A percentile compares a stretch with the other conserved stretches of the same genome.
Conservation (phyloP, 306 rosid species). For the Vigna mungo region DNA sequence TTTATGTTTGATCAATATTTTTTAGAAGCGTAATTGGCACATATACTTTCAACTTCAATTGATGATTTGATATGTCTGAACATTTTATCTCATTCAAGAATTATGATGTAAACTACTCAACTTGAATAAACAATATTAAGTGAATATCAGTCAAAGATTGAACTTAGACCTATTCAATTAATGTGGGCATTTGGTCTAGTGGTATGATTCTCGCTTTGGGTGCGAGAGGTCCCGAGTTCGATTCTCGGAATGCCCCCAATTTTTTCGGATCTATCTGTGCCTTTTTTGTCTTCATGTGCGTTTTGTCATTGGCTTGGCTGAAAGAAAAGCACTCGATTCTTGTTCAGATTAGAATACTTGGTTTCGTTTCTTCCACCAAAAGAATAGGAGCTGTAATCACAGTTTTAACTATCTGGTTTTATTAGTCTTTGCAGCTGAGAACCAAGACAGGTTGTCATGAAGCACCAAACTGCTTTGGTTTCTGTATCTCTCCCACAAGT, state of each 20-base stretch:
- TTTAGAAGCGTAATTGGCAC: no score
- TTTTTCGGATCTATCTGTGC: no score
- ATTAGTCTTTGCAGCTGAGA: neutral
- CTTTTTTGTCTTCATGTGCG: no score
- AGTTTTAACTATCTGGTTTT: neutral
- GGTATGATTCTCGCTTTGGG: slow-evolving; percentile 80
- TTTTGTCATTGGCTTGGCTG: neutral
- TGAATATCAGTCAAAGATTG: neutral
- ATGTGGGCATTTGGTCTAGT: slow-evolving; percentile 58
- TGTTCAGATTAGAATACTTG: neutral
- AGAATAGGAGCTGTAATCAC: neutral
- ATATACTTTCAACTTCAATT: no score
- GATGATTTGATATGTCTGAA: no score
- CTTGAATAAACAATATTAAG: neutral
- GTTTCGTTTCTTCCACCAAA: neutral
- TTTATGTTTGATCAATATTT: no score
- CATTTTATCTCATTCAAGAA: no score
- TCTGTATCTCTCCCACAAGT: neutral
- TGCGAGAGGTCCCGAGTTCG: slow-evolving; percentile 66
- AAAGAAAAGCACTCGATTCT: neutral
- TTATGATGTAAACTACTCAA: no score
- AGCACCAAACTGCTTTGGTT: neutral
- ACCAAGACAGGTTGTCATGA: neutral
- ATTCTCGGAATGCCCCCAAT: slow-evolving; percentile 43
- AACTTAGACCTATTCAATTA: neutral